These are phyloP conservation scores for Rhodamnia argentea DNA, from an alignment of 345 rosid genomes.

Conservation along the genomic window DNA sequence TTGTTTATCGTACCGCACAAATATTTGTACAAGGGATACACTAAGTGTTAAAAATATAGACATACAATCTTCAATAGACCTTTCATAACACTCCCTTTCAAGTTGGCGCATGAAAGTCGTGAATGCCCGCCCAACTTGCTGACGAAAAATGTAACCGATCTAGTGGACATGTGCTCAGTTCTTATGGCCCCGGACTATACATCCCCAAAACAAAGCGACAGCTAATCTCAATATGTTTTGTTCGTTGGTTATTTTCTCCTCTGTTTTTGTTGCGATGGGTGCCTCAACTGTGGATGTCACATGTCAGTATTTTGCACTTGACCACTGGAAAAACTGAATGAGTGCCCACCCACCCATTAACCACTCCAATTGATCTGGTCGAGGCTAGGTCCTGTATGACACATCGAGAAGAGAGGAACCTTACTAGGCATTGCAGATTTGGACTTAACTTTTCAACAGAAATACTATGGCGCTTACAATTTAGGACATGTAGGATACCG, in stretches of 20 bases:
- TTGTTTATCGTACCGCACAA: no score
- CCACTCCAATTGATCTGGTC: conserved; percentile 1
- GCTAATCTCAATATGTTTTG: neutral
- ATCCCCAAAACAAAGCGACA: neutral
- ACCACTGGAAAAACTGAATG: no score
- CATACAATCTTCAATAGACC: no score
- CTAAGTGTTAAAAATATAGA: no score
- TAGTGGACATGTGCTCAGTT: neutral
- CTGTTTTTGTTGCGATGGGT: no score
- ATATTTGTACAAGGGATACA: no score
- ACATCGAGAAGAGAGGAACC: neutral
- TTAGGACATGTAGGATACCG: neutral
- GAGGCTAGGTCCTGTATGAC: neutral
- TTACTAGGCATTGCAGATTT: neutral
- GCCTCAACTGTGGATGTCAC: no score
- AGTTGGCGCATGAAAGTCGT: neutral
- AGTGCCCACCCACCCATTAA: neutral
- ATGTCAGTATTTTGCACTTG: no score
- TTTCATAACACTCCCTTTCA: neutral
- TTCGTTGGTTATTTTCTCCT: neutral
- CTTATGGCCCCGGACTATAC: neutral
- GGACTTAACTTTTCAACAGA: neutral
- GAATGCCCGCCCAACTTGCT: neutral
- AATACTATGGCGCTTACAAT: neutral
- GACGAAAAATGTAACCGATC: neutral